A percentile compares a stretch with the other conserved stretches of the same genome.
phyloP scores from a whole-genome alignment of 2,329 filamentous ascomycete species.

The Parascedosporium putredinis region DNA sequence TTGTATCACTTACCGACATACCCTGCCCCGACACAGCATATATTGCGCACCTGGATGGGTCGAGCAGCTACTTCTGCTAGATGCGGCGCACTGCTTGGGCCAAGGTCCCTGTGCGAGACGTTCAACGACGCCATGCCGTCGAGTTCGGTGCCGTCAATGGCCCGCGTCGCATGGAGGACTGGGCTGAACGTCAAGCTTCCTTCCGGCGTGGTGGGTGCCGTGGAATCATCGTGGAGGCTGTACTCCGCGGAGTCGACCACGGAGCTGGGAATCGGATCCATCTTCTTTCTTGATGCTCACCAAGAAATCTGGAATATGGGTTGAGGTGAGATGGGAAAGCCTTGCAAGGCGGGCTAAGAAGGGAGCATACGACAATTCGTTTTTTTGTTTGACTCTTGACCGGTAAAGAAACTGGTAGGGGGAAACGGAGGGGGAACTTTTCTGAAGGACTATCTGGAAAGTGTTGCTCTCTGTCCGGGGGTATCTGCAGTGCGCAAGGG shows the following conservation, averaged over 20 bases:
- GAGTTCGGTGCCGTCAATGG: conserved; percentile 11
- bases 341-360: neutral
- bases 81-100: neutral
- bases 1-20: conserved; percentile 53
- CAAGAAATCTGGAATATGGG: too few relatives aligned
- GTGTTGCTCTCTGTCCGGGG: too few relatives aligned
- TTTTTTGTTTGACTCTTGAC: too few relatives aligned
- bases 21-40: conserved; percentile 66
- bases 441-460: too few relatives aligned
- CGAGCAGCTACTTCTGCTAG: neutral
- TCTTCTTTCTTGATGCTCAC: conserved; percentile 6
- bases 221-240: conserved; percentile 23
- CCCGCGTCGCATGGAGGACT: conserved; percentile 20
- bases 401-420: too few relatives aligned
- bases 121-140: neutral
- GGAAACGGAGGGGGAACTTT: neutral
- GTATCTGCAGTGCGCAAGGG: too few relatives aligned
- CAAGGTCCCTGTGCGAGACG: neutral
- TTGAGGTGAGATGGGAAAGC: too few relatives aligned
- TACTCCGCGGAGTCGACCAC: conserved; percentile 20
- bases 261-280: conserved; percentile 12
- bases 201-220: conserved; percentile 33
- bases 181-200: conserved; percentile 31
- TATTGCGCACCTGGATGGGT: conserved; percentile 34
- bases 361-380: too few relatives aligned